Evolutionary conservation across 768 basidiomycete genomes (phyloP), one percentile per base, ranked within the genome.

Genomic region (Naganishia vishniacii): DNA sequence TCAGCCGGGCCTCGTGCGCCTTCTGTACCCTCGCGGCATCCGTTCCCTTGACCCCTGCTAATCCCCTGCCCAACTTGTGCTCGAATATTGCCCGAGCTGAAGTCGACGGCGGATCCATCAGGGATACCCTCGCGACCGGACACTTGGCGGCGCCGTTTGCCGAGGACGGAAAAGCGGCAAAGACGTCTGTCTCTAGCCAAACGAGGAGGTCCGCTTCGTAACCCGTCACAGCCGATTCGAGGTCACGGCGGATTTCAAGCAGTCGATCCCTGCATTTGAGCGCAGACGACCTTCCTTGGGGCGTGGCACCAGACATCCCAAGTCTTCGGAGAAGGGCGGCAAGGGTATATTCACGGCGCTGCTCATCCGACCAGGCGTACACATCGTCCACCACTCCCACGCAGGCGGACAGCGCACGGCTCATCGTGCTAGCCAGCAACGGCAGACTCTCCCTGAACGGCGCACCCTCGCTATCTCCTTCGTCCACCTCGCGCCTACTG

Each of bases 181-280:
- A 64, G 45, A 64, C 53, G n/a, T 53, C 63, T 18, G 51, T 58
- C 29, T 64, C 63, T 23, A 64, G 46, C 63, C 63, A 64, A 15
- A 46, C 34, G 16, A 59, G 26, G 32, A 64, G 56, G 25, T 64
- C 63, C 23, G 53, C 40, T 32, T 64, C 63, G 44, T 58, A 64
- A 0, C 23, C 42, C 18, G 18, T 29, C 13, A 48, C 37, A 11
- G 53, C 53, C 11, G 26, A 46, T 37, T 56, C 40, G 6, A 64
- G 44, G 11, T 46, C 45, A 4, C 34, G 40, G 40, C 34, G 53
- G 2, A 46, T 46, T 20, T 15, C 44, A n/a, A 11, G 41, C 2
- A 63, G 28, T 23, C 49, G 62, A 26, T 41, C n/a, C 28, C 62
- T 5, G 15, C 26, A 31, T 20, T 56, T 28, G 4, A 1, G 11